Conservation (phyloP, 768 basidiomycete species). For the Artomyces pyxidatus region DNA sequence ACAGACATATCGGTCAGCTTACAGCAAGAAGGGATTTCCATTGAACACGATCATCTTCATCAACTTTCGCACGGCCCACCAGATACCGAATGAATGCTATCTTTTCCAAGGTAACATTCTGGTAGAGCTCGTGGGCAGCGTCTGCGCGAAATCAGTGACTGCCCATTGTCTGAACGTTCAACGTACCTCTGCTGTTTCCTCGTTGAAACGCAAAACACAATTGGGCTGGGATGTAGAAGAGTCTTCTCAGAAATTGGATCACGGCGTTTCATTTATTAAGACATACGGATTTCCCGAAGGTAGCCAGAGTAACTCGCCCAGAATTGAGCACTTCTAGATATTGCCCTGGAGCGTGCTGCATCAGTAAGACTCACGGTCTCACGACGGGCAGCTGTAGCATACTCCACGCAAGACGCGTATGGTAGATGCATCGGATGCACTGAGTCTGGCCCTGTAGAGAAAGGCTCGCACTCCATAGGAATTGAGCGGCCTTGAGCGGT, state of each 20-base stretch:
- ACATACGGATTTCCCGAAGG: slow-evolving; percentile 15
- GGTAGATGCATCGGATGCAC: neutral
- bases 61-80: slow-evolving; percentile 3
- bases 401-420: slow-evolving; percentile 15
- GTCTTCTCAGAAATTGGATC: neutral
- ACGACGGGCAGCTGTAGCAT: neutral
- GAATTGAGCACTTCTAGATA: slow-evolving; percentile 15
- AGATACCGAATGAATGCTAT: slow-evolving; percentile 12
- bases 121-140: slow-evolving; percentile 13
- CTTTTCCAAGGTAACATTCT: slow-evolving; percentile 15
- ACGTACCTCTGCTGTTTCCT: slow-evolving; percentile 10
- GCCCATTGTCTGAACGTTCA: neutral
- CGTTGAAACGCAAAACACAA: slow-evolving; percentile 14
- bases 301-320: slow-evolving; percentile 19
- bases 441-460: neutral
- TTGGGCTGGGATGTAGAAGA: slow-evolving; percentile 5
- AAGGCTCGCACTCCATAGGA: slow-evolving; percentile 14
- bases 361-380: neutral
- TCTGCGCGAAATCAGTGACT: slow-evolving; percentile 1
- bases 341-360: slow-evolving; percentile 5
- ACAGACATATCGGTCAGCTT: too few species aligned
- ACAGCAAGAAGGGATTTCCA: slow-evolving; percentile 11
- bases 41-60: neutral
- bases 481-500: slow-evolving; percentile 12
- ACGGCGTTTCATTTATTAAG: too few species aligned